Base-by-base conservation (phyloP, 1,139 yeast genomes). In the Debaryomycetaceae sp. region DNA sequence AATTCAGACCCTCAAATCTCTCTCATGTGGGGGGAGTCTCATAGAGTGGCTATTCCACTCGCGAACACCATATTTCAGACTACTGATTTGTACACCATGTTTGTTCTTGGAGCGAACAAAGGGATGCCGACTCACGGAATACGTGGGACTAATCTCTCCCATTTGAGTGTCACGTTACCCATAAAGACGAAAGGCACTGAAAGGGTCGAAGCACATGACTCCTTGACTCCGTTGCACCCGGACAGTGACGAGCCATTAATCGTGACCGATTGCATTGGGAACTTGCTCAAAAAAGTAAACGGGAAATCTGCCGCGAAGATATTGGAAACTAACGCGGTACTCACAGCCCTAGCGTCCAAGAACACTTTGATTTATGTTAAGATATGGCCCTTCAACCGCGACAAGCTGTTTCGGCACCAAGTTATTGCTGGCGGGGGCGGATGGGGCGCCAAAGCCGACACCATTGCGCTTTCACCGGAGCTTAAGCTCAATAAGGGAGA, bases 351-450 rank as follows among this genome's bases (percentile, higher is more conserved):
- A 8, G 62, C 55, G 23, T 57, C 69, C 13, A 68, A 68, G 39
- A 65, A 55, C 32, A 48, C 73, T 25, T 56, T 61, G 37, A 76
- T 72, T 4, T 71, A 57, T 41, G 68, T 60, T 21, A 62, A 58
- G 36, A 27, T 62, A 12, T 44, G 41, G 30, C 44, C 43, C 14
- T 35, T 37, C 5, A 41, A 38, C 6, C 41, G 43, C 4, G 36
- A 37, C 2, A 16, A 28, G 5, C 40, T 40, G 4, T 39, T 40
- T 26, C 44, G 60, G 31, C 58, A 55, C 43, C 64, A 69, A 41
- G 76, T 75, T 13, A 63, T 72, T 23, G 81, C 81, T 4, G 72
- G 72, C 2, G 82, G 82, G 4, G 82, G 81, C 2, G 69, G 72
- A 8, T 75, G 81, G 82, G 77, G 79, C 1, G 65, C 75, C 22